These are phyloP conservation scores for Penicillium sp. DNA, from an alignment of 2,329 filamentous ascomycete genomes.

Conservation along the genomic window DNA sequence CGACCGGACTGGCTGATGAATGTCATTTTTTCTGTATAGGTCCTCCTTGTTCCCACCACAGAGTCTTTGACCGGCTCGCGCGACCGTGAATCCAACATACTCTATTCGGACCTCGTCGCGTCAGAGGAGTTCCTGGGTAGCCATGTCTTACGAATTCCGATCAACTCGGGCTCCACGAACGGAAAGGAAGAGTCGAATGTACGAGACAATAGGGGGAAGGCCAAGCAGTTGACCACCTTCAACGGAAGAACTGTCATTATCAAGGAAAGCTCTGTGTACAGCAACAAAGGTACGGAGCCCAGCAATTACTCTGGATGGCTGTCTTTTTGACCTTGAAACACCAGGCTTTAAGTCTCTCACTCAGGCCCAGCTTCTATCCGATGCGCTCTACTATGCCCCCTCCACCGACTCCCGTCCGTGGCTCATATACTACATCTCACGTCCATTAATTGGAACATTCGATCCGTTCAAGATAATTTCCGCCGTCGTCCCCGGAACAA, in stretches of 20 bases:
- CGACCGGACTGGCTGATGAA: constrained; percentile 17
- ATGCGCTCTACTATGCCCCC: constrained; percentile 86
- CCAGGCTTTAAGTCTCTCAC: constrained; percentile 88
- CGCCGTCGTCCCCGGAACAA: constrained; percentile 60
- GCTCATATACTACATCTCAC: constrained; percentile 95
- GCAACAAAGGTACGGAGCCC: constrained; percentile 79
- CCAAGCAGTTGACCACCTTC: constrained; percentile 88
- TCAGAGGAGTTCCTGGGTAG: constrained; percentile 95
- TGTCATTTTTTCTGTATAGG: constrained; percentile 45
- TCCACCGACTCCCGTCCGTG: constrained; percentile 89
- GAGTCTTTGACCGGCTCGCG: constrained; percentile 86
- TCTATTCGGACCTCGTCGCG: constrained; percentile 77
- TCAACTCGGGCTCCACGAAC: constrained; percentile 51
- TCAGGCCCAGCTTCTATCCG: constrained; percentile 83
- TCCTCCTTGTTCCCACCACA: constrained; percentile 90
- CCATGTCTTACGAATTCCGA: constrained; percentile 88
- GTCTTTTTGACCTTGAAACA: constrained; percentile 18
- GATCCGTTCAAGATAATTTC: constrained; percentile 74
- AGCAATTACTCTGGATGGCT: constrained; percentile 2
- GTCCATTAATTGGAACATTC: constrained; percentile 80
- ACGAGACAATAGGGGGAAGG: constrained; percentile 87
- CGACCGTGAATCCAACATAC: constrained; percentile 80
- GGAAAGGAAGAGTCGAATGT: constrained; percentile 66
- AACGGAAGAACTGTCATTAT: constrained; percentile 93
- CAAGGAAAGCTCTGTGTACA: constrained; percentile 91